phyloP scores from a whole-genome alignment of 495 filamentous ascomycete genomes.

The Lophiotrema nucula region DNA sequence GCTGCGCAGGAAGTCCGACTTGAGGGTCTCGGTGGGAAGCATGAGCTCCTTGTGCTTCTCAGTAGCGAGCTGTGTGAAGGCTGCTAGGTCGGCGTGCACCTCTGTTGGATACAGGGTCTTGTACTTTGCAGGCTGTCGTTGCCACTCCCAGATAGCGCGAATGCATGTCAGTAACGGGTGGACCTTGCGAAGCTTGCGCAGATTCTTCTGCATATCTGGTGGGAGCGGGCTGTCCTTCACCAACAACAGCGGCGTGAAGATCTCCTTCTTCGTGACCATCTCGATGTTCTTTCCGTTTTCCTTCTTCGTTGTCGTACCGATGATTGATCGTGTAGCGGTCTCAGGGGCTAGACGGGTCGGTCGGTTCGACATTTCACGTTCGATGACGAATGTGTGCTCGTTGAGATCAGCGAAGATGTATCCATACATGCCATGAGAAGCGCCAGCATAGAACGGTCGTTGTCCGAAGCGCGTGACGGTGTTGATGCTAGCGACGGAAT shows the following conservation, averaged over 20 bases:
- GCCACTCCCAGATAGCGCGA: conserved; percentile 79
- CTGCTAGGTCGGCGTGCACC: conserved; percentile 51
- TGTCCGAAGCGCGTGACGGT: conserved; percentile 71
- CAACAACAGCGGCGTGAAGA: conserved; percentile 77
- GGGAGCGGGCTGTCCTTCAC: conserved; percentile 75
- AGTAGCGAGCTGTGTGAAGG: conserved; percentile 70
- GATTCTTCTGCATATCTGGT: conserved; percentile 61
- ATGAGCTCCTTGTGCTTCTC: conserved; percentile 72
- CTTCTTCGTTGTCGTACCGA: conserved; percentile 68
- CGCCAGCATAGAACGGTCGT: conserved; percentile 84
- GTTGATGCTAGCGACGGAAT: conserved; percentile 73
- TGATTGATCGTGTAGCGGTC: conserved; percentile 71
- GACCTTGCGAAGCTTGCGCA: conserved; percentile 69
- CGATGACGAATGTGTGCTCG: conserved; percentile 80
- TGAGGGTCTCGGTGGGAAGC: conserved; percentile 72
- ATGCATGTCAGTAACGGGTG: conserved; percentile 79
- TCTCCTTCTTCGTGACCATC: conserved; percentile 86
- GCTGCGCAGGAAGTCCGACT: conserved; percentile 72
- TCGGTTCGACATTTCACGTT: conserved; percentile 77
- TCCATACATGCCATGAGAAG: conserved; percentile 86
- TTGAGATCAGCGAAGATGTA: conserved; percentile 93
- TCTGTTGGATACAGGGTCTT: background rate
- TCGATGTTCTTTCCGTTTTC: conserved; percentile 73
- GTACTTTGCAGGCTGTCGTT: conserved; percentile 43
- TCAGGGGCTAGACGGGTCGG: conserved; percentile 63